Evolutionary conservation across 2,329 filamentous ascomycete species (phyloP).

Genomic region (Xylaria sp.): DNA sequence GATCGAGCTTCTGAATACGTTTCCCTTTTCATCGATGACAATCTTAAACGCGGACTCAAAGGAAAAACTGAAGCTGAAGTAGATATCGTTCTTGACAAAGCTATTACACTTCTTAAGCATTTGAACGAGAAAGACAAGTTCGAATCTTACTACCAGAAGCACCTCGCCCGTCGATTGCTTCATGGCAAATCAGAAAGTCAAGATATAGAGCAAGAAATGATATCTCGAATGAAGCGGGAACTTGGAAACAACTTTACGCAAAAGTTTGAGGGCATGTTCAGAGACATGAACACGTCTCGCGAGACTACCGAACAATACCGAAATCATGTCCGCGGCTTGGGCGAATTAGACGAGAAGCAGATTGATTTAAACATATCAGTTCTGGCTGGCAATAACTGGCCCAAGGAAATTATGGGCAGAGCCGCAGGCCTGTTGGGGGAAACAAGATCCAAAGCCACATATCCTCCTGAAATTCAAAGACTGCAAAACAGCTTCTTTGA

Average conservation of each 20-base stretch:
- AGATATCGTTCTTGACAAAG: constrained; percentile 85
- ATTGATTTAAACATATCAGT: constrained; percentile 87
- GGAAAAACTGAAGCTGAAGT: constrained; percentile 91
- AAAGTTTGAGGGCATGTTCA: constrained; percentile 97
- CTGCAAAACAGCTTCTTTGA: constrained; percentile 87
- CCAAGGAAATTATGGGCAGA: constrained; percentile 83
- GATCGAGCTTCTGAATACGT: constrained; percentile 87
- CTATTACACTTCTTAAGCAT: constrained; percentile 87
- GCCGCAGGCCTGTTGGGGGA: constrained; percentile 61
- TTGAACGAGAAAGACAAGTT: constrained; percentile 94
- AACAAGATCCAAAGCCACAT: constrained; percentile 68
- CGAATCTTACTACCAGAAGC: constrained; percentile 97
- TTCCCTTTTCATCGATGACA: constrained; percentile 96
- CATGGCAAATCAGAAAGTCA: constrained; percentile 90
- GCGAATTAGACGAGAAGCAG: constrained; percentile 65
- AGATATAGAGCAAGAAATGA: constrained; percentile 95
- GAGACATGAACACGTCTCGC: constrained; percentile 88
- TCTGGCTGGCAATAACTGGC: constrained; percentile 95
- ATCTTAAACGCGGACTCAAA: constrained; percentile 91
- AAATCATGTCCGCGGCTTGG: constrained; percentile 66
- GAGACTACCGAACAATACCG: constrained; percentile 84
- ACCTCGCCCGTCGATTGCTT: constrained; percentile 86
- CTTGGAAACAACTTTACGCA: constrained; percentile 92
- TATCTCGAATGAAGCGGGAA: constrained; percentile 96
- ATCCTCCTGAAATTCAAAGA: constrained; percentile 76